Evolutionary conservation across 345 rosid genomes (phyloP), one percentile per base, ranked within the genome.

Genomic region (Rhodamnia argentea): DNA sequence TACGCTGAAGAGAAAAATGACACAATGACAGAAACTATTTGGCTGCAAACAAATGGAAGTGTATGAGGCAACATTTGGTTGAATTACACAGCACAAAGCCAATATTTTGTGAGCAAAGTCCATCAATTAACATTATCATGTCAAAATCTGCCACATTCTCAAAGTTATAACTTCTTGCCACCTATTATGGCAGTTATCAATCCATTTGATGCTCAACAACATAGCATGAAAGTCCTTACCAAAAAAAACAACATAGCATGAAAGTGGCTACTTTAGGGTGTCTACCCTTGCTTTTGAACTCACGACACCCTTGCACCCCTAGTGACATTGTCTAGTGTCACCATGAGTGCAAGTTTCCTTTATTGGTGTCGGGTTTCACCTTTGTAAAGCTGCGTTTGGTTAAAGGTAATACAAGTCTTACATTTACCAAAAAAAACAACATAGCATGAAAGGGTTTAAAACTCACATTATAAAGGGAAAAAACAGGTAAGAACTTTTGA

Each of bases 1-100:
- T 95, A 96, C 37, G 86, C 86, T 23, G 98, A 91, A 86, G 98
- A 88, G 93, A 97, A 96, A 87, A 93, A 93, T 51, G 99, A 96
- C 81, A 95, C 90, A 52, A 95, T 83, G 32, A 82, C 89, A 84
- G 99, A 95, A 74, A 93, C 91, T 55, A 96, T 89, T 86, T 90
- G 89, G 86, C 98, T 94, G 94, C 90, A 90, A 83, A 86, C 44
- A 51, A 42, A 70, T 37, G 81, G 81, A 70, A 70, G 81, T 70
- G 47, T 20, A 70, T 70, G 81, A 70, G 81, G 81, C 81, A 70
- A 9, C 24, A 37, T 70, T 37, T 70, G 47, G 37, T 37, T 37
- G 81, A 37, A 70, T 22, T 18, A 70, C 47, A 70, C 24, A 37
- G 47, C 81, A 37, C 81, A 70, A 70, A 37, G 47, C 47, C 78